Evolutionary conservation across 2,329 filamentous ascomycete genomes (phyloP).

Genomic region (Amauroascus verrucosus): DNA sequence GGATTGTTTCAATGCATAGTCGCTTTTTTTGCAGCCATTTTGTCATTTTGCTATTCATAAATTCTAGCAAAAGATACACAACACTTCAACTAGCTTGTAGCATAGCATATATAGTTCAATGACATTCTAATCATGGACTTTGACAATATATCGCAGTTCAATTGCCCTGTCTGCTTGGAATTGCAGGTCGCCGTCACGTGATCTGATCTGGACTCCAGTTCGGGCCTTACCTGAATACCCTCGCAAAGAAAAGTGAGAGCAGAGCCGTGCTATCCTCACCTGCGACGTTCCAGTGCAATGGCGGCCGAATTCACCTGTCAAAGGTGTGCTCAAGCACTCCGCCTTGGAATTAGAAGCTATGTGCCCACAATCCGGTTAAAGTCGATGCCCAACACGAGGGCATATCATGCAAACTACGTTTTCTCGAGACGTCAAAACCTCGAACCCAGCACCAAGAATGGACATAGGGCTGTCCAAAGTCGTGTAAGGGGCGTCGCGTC

Average conservation of each 20-base stretch:
- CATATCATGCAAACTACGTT: slow-evolving; percentile 17
- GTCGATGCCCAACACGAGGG: neutral
- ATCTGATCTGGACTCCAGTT: neutral
- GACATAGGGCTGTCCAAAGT: slow-evolving; percentile 11
- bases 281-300: slow-evolving; percentile 22
- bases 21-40: neutral
- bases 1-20: neutral
- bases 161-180: no score
- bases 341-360: slow-evolving; percentile 22
- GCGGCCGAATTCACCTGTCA: slow-evolving; percentile 33
- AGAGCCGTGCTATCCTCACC: neutral
- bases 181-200: neutral
- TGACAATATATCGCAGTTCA: no score
- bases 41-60: neutral
- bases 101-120: slow-evolving; percentile 1
- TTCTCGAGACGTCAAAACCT: slow-evolving; percentile 22
- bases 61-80: neutral
- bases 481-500: slow-evolving; percentile 16
- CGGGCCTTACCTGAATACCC: no score
- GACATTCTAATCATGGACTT: neutral
- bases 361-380: slow-evolving; percentile 20
- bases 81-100: neutral
- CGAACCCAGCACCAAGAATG: slow-evolving; percentile 17
- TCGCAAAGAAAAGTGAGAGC: slow-evolving; percentile 3
- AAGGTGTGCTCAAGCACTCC: slow-evolving; percentile 31